Conservation (phyloP, 2,329 filamentous ascomycete genomes). For the Alternaria gaisen region DNA sequence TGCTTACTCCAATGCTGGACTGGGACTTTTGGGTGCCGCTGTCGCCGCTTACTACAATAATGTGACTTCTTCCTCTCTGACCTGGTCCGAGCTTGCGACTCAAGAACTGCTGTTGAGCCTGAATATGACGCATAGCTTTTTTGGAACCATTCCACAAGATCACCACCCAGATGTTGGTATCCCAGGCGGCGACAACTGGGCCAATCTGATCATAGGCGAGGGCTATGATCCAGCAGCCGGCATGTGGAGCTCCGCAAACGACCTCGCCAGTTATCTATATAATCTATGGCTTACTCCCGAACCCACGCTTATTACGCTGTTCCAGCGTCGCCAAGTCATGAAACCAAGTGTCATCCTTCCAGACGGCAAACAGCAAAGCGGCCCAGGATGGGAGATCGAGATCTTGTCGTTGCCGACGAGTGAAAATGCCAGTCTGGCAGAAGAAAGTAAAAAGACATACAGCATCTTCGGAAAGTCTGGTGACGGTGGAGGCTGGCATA, state of each 20-base stretch:
- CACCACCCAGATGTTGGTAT: constrained; percentile 31
- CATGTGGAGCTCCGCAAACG: constrained; percentile 45
- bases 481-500: constrained; percentile 43
- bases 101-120: constrained; percentile 33
- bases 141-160: constrained; percentile 30
- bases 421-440: constrained; percentile 9
- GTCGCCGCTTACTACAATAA: constrained; percentile 38
- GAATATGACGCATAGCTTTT: constrained; percentile 41
- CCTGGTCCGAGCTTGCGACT: constrained; percentile 35
- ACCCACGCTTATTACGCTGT: constrained; percentile 35
- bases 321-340: constrained; percentile 35
- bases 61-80: constrained; percentile 20
- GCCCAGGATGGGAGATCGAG: constrained; percentile 44
- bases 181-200: constrained; percentile 40
- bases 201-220: constrained; percentile 35
- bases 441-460: constrained; percentile 30
- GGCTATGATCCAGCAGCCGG: constrained; percentile 45
- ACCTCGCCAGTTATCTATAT: constrained; percentile 38
- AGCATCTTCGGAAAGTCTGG: constrained; percentile 44
- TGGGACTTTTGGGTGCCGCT: constrained; percentile 39
- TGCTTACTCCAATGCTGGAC: constrained; percentile 43
- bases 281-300: constrained; percentile 35
- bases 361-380: constrained; percentile 41
- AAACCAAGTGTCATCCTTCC: constrained; percentile 32
- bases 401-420: constrained; percentile 24